phyloP scores from a whole-genome alignment of 441 rosid species.

The Pelargonium exstipulatum region DNA sequence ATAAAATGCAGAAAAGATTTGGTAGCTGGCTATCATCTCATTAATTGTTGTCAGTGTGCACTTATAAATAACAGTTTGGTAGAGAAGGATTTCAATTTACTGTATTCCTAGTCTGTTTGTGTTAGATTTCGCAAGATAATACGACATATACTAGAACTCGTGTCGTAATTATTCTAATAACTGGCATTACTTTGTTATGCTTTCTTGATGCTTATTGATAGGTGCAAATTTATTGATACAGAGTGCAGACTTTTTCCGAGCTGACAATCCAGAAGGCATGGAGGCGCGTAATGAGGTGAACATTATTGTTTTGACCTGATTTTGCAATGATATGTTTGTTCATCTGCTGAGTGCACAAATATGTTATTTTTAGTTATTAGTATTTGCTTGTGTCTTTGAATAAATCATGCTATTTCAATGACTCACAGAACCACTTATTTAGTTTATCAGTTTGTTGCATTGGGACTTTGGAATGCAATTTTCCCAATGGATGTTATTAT shows the following conservation, averaged over 20 bases:
- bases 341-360: constrained; percentile 10
- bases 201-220: constrained; percentile 23
- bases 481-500: background rate
- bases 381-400: constrained; percentile 1
- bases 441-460: background rate
- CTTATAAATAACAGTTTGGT: background rate
- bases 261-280: constrained; percentile 93
- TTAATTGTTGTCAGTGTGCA: background rate
- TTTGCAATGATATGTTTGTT: constrained; percentile 3
- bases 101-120: background rate
- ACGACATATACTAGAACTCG: background rate
- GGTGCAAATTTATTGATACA: constrained; percentile 36
- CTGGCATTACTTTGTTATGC: constrained; percentile 6
- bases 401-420: background rate
- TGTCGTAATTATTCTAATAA: background rate
- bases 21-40: background rate
- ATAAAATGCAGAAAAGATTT: background rate
- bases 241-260: constrained; percentile 97
- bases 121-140: background rate
- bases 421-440: constrained; percentile 3
- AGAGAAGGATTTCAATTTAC: background rate
- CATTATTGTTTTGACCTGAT: constrained; percentile 11
- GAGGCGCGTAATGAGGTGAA: constrained; percentile 98
- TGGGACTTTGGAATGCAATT: background rate
- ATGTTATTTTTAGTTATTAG: constrained; percentile 5